Conservation (phyloP, 352 stramenopile genomes). For the Globisporangium rhizosaccharum region DNA sequence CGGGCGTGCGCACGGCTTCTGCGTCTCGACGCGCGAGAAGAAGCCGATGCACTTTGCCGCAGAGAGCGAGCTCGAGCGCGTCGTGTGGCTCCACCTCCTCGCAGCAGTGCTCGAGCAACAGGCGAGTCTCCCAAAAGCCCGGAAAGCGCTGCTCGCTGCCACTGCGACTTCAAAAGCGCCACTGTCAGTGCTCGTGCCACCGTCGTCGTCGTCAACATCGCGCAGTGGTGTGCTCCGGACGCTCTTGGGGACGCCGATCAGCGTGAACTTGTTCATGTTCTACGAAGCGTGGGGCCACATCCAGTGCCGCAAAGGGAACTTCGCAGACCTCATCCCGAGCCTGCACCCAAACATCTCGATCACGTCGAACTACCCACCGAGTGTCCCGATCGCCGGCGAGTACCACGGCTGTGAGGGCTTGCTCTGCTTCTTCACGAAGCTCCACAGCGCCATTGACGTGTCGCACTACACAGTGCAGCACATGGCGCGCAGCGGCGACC, state of each 20-base stretch:
- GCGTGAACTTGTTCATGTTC: slow-evolving; percentile 55
- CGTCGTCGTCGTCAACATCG: background rate
- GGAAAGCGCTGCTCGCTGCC: slow-evolving; percentile 13
- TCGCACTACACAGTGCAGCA: slow-evolving; percentile 65
- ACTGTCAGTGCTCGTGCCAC: background rate
- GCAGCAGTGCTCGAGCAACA: slow-evolving; percentile 56
- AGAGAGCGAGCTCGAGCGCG: slow-evolving; percentile 67
- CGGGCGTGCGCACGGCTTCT: slow-evolving; percentile 51
- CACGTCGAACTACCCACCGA: slow-evolving; percentile 73
- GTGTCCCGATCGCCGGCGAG: slow-evolving; percentile 59
- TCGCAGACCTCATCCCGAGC: slow-evolving; percentile 68
- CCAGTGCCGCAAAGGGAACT: slow-evolving; percentile 72
- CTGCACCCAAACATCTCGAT: slow-evolving; percentile 73
- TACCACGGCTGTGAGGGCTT: slow-evolving; percentile 60
- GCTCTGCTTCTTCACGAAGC: slow-evolving; percentile 64
- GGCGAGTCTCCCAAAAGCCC: slow-evolving; percentile 29
- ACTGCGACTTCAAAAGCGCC: background rate
- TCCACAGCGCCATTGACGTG: slow-evolving; percentile 68
- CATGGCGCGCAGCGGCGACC: slow-evolving; percentile 59
- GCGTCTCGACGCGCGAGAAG: slow-evolving; percentile 47
- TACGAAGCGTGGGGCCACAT: slow-evolving; percentile 76
- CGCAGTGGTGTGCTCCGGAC: slow-evolving; percentile 31
- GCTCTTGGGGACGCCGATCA: slow-evolving; percentile 46
- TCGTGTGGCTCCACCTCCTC: slow-evolving; percentile 74
- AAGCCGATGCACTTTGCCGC: slow-evolving; percentile 53